Conservation (phyloP, 164 flowering plant genomes). For the Macadamia integrifolia region DNA sequence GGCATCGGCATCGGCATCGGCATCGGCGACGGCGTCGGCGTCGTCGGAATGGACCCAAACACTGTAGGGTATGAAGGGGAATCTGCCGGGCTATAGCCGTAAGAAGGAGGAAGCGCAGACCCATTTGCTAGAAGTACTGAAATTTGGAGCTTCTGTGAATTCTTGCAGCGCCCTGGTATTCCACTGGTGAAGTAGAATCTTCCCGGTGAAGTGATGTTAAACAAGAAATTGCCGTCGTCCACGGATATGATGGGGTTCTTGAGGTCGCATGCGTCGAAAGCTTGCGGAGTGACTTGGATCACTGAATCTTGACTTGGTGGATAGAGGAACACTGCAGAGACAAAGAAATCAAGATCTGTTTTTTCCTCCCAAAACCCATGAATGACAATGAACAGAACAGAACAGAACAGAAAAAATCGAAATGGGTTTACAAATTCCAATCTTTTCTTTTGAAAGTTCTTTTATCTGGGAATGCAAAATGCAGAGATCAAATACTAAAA, state of each 20-base stretch:
- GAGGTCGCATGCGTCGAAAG: conserved; percentile 62
- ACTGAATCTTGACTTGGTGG: conserved; percentile 98
- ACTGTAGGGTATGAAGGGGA: conserved; percentile 70
- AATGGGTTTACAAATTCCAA: neutral
- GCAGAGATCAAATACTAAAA: neutral
- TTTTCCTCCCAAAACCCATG: neutral
- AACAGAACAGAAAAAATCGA: neutral
- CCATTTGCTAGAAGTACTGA: conserved; percentile 48
- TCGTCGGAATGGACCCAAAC: conserved; percentile 66
- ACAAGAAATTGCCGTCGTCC: conserved; percentile 81
- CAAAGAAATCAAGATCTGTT: neutral
- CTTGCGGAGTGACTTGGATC: conserved; percentile 58
- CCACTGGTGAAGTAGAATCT: conserved; percentile 85
- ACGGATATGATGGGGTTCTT: conserved; percentile 68
- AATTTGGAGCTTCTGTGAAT: conserved; percentile 70
- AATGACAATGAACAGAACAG: neutral
- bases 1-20: too few relatives aligned
- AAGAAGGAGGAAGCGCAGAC: conserved; percentile 30
- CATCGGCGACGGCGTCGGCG: neutral
- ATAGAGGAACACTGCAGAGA: conserved; percentile 68
- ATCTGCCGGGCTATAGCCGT: conserved; percentile 23
- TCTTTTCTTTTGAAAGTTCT: neutral
- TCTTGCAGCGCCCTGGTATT: conserved; percentile 57
- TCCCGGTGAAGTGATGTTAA: conserved; percentile 67
- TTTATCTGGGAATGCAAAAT: neutral